Evolutionary conservation across 495 filamentous ascomycete genomes (phyloP), one percentile per base, ranked within the genome.

Genomic region (Aspergillus kassunensis): DNA sequence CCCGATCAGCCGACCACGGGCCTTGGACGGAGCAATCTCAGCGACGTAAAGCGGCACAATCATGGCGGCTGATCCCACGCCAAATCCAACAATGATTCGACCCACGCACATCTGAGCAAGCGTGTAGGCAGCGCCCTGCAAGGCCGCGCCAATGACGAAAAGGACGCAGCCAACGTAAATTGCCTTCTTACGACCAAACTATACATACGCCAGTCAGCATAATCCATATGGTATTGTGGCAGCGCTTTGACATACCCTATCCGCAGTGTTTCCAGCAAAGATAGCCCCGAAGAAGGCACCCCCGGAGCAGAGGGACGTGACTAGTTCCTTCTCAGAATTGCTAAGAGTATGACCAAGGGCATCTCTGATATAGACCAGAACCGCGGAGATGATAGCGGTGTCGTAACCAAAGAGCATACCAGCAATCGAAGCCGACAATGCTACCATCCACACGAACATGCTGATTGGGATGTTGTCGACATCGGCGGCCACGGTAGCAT

Each of bases 51-150:
- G 42, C 0, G 60, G 63, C n/a, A 72, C 67, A 27, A 79, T 66
- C 67, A 79, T 80, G 6, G 78, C 77, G 16, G 77, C 78, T 13
- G 71, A 73, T 6, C 79, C 78, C n/a, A 82, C 79, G 10, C 79
- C 77, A 30, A 80, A 70, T 6, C 78, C 78, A 15, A 80, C 68
- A 13, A 82, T 60, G 4, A 79, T 53, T 12, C 78, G 69, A 0
- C 79, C 78, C 12, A 80, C 68, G 8, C 71, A 65, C 70, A 80
- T 78, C 45, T 80, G 75, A 5, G 70, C 64, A 36, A 82, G 57
- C 7, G 69, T 64, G 56, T 70, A 80, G 3, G 78, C 64, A n/a
- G 73, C 59, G 2, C 68, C 74, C 59, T 82, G 77, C 7, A 70
- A 46, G 27, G 66, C 52, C 9, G 64, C 73, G 2, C 78, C 78